Base-by-base conservation (phyloP, 2,329 filamentous ascomycete species). In the Cyanodermella asteris region DNA sequence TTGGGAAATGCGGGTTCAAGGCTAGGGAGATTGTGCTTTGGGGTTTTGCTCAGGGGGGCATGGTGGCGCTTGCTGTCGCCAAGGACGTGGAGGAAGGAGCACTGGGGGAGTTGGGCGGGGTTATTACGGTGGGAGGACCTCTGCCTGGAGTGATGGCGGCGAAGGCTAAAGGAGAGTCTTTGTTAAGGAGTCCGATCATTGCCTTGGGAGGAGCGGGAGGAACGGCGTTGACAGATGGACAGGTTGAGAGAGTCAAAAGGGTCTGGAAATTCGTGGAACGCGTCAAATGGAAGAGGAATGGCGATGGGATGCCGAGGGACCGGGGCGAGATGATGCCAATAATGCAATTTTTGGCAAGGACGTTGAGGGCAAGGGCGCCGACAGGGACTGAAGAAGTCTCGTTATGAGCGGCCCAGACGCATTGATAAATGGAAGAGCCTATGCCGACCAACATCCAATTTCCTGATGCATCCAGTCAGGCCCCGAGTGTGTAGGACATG, bases 311-410 rank as follows among this genome's bases (percentile, higher is more conserved):
- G 82, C 80, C 81, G n/a, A 55, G 58, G 22, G 72, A 61, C 42
- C 59, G 73, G 26, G 80, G 90, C 7, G 82, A 94, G 56, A 82
- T 90, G 61, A 42, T 82, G 39, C 81, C 82, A 1, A 62, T 93
- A 31, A 93, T 93, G 80, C 66, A 73, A 40, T 93, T 71, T 44
- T 62, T 56, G 36, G 51, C 49, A 13, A 39, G 49, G 18, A 38
- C 47, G 24, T 35, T 56, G 30, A 42, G 44, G 29, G n/a, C n/a
- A n/a, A n/a, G n/a, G n/a, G n/a, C n/a, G n/a, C n/a, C n/a, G n/a
- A n/a, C 44, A 91, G 31, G 78, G n/a, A n/a, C n/a, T n/a, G n/a
- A n/a, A n/a, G n/a, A n/a, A n/a, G n/a, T n/a, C n/a, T n/a, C n/a
- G n/a, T n/a, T n/a, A n/a, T n/a, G n/a, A n/a, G n/a, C n/a, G n/a